phyloP scores from a whole-genome alignment of 345 rosid species.

The Trapa bicornis region DNA sequence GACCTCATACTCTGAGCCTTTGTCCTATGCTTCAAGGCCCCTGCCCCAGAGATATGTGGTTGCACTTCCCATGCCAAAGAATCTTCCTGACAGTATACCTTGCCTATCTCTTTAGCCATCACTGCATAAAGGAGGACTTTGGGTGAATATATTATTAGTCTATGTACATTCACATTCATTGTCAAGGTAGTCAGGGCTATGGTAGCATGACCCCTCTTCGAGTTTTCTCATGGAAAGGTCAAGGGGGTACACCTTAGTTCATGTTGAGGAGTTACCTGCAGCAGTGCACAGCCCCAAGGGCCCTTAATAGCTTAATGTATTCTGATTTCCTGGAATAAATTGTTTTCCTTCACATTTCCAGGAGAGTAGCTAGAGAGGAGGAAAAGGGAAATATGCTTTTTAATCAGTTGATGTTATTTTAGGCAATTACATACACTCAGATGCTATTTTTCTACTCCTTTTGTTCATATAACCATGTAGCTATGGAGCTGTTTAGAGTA shows the following conservation, averaged over 20 bases:
- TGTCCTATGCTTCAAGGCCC: constrained; percentile 27
- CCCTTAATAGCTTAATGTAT: background rate
- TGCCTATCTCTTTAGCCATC: constrained; percentile 76
- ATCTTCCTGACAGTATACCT: constrained; percentile 81
- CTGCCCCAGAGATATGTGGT: constrained; percentile 75
- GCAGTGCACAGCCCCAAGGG: background rate
- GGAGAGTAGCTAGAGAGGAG: background rate
- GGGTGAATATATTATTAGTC: background rate
- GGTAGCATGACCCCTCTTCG: background rate
- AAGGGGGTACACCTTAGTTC: background rate
- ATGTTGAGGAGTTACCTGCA: background rate
- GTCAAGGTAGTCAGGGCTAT: background rate
- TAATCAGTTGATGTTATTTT: background rate
- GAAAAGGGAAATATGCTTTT: background rate
- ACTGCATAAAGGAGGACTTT: background rate
- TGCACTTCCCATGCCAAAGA: constrained; percentile 68
- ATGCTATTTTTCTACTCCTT: background rate
- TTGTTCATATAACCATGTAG: background rate
- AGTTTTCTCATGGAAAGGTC: background rate
- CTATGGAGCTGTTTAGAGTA: too few relatives aligned
- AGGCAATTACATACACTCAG: background rate
- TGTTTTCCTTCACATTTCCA: background rate
- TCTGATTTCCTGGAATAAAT: background rate
- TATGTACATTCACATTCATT: constrained; percentile 1
- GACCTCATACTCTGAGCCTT: constrained; percentile 28